Percentiles rank a stretch among this genome's conserved stretches.
Evolutionary conservation across 306 rosid species (phyloP).

Genomic region (Cicer yamashitae): DNA sequence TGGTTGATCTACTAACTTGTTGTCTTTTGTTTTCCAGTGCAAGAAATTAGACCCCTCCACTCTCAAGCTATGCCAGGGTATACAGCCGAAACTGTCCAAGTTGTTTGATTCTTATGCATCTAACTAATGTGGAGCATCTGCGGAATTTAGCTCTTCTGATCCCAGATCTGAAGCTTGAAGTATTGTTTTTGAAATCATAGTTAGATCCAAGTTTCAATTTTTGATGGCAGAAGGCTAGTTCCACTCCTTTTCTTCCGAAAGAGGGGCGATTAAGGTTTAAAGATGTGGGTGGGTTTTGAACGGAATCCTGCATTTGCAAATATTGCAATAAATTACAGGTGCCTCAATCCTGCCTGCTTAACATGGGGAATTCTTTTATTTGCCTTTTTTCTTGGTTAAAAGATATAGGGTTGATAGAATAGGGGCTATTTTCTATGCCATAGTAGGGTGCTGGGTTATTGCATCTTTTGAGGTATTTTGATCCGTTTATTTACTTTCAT

Average conservation of each 20-base stretch:
- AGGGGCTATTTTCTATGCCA: constrained; percentile 71
- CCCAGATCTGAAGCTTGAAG: constrained; percentile 78
- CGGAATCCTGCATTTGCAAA: constrained; percentile 86
- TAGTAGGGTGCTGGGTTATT: constrained; percentile 67
- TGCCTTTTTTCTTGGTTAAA: constrained; percentile 42
- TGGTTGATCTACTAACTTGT: constrained; percentile 27
- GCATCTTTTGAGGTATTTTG: constrained; percentile 80
- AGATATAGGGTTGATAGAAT: constrained; percentile 63
- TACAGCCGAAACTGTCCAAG: constrained; percentile 73
- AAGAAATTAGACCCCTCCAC: constrained; percentile 62
- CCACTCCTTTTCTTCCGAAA: constrained; percentile 57
- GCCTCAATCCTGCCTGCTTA: constrained; percentile 73
- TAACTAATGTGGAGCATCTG: constrained; percentile 61
- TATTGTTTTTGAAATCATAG: constrained; percentile 46
- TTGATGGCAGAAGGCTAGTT: constrained; percentile 75
- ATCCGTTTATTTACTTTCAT: constrained; percentile 57
- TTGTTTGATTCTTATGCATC: constrained; percentile 67
- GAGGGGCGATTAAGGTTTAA: constrained; percentile 56
- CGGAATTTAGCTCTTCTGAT: constrained; percentile 74
- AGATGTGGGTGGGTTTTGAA: constrained; percentile 67
- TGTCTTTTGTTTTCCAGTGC: constrained; percentile 56
- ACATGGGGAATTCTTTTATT: constrained; percentile 47
- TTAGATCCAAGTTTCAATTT: constrained; percentile 65
- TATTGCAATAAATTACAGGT: constrained; percentile 93
- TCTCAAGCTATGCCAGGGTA: constrained; percentile 59